These are phyloP conservation scores for Heliosperma pusillum DNA, from an alignment of 148 eudicot species.

Conservation along the genomic window DNA sequence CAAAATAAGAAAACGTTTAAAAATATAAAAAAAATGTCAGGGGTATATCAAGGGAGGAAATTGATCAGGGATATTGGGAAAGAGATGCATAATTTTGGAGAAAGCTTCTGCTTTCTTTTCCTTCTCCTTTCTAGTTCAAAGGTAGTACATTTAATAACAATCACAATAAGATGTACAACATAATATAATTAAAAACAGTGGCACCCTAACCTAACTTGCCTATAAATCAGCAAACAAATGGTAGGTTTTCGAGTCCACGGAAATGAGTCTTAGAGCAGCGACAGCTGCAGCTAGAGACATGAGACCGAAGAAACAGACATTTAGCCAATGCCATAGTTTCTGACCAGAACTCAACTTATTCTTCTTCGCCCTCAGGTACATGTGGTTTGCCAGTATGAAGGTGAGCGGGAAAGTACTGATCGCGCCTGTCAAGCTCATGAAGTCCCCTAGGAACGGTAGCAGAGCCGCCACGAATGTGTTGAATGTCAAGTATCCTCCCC, in stretches of 20 bases:
- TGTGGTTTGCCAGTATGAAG: constrained; percentile 90
- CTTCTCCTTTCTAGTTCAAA: constrained; percentile 6
- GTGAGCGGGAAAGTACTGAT: constrained; percentile 92
- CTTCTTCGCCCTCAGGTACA: constrained; percentile 71
- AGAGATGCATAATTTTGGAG: too few species aligned
- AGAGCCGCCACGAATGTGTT: constrained; percentile 76
- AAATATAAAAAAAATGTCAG: too few species aligned
- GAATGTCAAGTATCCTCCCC: constrained; percentile 74
- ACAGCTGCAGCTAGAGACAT: constrained; percentile 63
- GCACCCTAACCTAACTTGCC: neutral
- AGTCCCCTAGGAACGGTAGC: constrained; percentile 89
- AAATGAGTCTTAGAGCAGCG: constrained; percentile 75
- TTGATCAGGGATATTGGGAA: too few species aligned
- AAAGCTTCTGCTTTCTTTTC: neutral
- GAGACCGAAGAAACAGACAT: constrained; percentile 56
- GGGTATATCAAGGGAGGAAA: too few species aligned
- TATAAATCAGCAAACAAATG: constrained; percentile 79
- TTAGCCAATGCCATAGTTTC: constrained; percentile 90
- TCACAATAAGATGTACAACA: constrained; percentile 17
- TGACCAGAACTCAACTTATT: constrained; percentile 43
- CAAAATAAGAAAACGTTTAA: too few species aligned
- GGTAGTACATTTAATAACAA: constrained; percentile 18
- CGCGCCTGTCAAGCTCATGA: constrained; percentile 98
- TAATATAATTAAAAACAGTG: neutral
- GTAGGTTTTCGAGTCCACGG: constrained; percentile 60